These are phyloP conservation scores for Tephrocybe rancida DNA, from an alignment of 768 basidiomycete genomes.

Conservation along the genomic window DNA sequence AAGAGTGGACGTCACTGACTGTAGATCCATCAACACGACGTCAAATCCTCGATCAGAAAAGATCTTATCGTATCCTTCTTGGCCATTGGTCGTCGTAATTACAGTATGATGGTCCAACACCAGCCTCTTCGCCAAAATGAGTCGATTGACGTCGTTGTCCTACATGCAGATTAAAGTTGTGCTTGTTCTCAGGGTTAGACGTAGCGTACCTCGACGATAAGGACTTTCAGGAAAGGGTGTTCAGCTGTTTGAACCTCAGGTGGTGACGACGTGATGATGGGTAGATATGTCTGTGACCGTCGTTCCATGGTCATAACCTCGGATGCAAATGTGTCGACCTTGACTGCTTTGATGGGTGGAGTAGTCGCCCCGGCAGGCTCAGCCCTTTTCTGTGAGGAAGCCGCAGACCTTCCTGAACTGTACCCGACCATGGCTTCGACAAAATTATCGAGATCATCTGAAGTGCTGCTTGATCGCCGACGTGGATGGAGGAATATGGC, in stretches of 20 bases:
- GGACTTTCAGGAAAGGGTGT: constrained; percentile 40
- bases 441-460: constrained; percentile 44
- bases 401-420: constrained; percentile 19
- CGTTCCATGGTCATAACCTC: constrained; percentile 16
- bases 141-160: constrained; percentile 78
- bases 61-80: constrained; percentile 68
- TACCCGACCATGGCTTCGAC: constrained; percentile 50
- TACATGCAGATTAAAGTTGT: constrained; percentile 24
- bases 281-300: background rate
- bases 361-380: constrained; percentile 28
- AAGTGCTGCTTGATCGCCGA: constrained; percentile 24
- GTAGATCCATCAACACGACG: constrained; percentile 81
- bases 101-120: constrained; percentile 67
- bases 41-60: constrained; percentile 64
- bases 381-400: background rate
- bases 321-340: constrained; percentile 29
- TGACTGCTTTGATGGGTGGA: constrained; percentile 35
- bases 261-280: background rate
- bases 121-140: constrained; percentile 69
- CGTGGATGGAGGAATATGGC: constrained; percentile 26
- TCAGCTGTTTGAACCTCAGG: background rate
- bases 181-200: too few relatives aligned
- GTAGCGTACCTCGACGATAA: constrained; percentile 68
- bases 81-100: constrained; percentile 70
- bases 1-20: constrained; percentile 43